These are phyloP conservation scores for Viola odorata DNA, from an alignment of 345 rosid species.

Conservation along the genomic window DNA sequence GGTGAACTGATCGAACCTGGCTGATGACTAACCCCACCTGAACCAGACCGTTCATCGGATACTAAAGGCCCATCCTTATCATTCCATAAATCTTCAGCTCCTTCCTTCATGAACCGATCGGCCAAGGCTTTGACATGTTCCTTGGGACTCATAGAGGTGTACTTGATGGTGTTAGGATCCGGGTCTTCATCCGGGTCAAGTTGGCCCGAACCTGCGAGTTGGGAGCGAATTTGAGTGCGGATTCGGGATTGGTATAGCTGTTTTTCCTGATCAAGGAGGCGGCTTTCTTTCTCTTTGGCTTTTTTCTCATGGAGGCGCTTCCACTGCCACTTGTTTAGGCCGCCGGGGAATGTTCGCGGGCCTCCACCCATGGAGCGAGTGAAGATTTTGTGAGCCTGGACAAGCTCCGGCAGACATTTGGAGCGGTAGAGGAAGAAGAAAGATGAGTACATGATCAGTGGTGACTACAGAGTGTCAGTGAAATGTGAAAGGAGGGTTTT, in stretches of 20 bases:
- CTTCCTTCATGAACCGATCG: conserved; percentile 80
- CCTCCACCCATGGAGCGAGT: conserved; percentile 85
- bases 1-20: conserved; percentile 25
- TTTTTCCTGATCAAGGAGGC: conserved; percentile 83
- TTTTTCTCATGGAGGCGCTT: conserved; percentile 94
- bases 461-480: background rate
- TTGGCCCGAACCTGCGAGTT: conserved; percentile 24
- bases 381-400: conserved; percentile 31
- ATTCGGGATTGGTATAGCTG: conserved; percentile 79
- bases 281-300: conserved; percentile 80
- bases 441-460: conserved; percentile 7
- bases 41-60: conserved; percentile 24
- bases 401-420: conserved; percentile 18
- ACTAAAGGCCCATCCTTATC: conserved; percentile 69
- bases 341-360: conserved; percentile 92
- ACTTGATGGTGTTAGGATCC: conserved; percentile 1
- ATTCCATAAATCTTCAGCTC: conserved; percentile 94
- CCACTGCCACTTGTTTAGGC: conserved; percentile 98
- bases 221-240: conserved; percentile 65
- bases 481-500: background rate
- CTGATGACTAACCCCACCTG: conserved; percentile 8
- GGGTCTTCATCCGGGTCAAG: conserved; percentile 16
- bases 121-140: conserved; percentile 72
- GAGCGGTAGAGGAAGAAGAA: conserved; percentile 13
- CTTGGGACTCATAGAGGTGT: conserved; percentile 52